phyloP scores from a whole-genome alignment of 1,284 basidiomycete species.

The Exobasidium rhododendri region DNA sequence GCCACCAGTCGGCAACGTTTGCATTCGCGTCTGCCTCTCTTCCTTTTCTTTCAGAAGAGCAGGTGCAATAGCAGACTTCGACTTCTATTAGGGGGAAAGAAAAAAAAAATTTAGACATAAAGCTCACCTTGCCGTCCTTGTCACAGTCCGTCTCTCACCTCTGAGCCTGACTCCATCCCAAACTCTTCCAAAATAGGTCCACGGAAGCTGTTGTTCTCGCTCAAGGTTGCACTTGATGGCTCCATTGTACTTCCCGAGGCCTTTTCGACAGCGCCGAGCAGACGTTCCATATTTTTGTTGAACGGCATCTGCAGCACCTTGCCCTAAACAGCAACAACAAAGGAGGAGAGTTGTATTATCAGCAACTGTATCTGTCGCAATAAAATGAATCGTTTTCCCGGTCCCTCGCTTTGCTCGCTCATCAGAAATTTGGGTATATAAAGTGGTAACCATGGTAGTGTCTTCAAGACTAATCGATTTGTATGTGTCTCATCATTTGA shows the following conservation, averaged over 20 bases:
- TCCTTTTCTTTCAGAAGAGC: conserved; percentile 1
- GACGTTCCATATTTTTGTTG: conserved; percentile 12
- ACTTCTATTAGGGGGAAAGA: not conserved
- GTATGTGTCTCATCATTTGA: conserved; percentile 6
- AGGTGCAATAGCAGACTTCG: conserved; percentile 3
- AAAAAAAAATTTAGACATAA: not conserved
- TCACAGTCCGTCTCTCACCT: too few species aligned
- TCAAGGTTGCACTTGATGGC: not conserved
- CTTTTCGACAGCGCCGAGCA: conserved; percentile 8
- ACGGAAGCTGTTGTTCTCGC: not conserved
- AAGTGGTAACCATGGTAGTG: conserved; percentile 14
- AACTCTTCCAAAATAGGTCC: conserved; percentile 4
- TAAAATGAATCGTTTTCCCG: not conserved
- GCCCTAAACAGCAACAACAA: not conserved
- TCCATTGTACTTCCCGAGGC: not conserved
- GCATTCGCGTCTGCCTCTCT: conserved; percentile 2
- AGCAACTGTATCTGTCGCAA: not conserved
- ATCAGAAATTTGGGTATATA: conserved; percentile 10
- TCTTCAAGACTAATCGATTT: conserved; percentile 24
- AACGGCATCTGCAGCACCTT: conserved; percentile 12
- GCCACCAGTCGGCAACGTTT: conserved; percentile 8
- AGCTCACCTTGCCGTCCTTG: too few species aligned
- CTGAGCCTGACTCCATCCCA: not conserved
- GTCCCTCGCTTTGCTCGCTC: not conserved
- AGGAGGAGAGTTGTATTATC: not conserved